Evolutionary conservation across 163 green algal genomes (phyloP).

Genomic region (Scenedesmus sp.): DNA sequence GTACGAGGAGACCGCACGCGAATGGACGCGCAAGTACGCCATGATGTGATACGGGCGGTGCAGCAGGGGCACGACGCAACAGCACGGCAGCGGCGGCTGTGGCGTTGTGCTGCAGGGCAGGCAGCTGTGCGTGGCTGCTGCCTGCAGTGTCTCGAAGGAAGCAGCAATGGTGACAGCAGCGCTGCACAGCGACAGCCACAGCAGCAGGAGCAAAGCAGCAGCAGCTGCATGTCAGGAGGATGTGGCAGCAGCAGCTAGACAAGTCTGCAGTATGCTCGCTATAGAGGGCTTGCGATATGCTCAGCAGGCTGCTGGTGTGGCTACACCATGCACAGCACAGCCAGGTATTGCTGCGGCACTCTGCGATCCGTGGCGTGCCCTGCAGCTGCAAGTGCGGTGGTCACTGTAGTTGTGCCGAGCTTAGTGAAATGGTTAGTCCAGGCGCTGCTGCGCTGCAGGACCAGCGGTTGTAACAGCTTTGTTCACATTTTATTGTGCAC

Average conservation of each 20-base stretch:
- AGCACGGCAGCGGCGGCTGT: neutral
- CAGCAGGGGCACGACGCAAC: neutral
- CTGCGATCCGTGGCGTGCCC: neutral
- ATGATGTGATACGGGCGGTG: constrained; percentile 59
- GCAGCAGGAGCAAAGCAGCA: no score
- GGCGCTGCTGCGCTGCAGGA: neutral
- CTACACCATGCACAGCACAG: neutral
- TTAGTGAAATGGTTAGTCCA: neutral
- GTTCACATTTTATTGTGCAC: neutral
- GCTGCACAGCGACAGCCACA: neutral
- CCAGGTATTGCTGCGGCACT: neutral
- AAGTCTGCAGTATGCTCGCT: neutral
- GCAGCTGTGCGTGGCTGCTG: neutral
- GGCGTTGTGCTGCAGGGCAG: neutral
- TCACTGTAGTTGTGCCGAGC: neutral
- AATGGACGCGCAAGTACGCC: constrained; percentile 91
- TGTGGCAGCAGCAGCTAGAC: neutral
- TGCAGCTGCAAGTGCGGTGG: neutral
- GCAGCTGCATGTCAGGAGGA: neutral
- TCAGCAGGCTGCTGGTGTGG: neutral
- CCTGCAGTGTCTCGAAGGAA: neutral
- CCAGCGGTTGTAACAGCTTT: neutral
- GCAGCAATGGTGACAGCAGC: neutral
- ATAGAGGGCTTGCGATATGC: neutral
- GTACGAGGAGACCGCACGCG: constrained; percentile 88